Percentiles rank a stretch among this genome's conserved stretches.
Evolutionary conservation across 352 stramenopile genomes (phyloP).

Genomic region (Phytophthora nicotianae): DNA sequence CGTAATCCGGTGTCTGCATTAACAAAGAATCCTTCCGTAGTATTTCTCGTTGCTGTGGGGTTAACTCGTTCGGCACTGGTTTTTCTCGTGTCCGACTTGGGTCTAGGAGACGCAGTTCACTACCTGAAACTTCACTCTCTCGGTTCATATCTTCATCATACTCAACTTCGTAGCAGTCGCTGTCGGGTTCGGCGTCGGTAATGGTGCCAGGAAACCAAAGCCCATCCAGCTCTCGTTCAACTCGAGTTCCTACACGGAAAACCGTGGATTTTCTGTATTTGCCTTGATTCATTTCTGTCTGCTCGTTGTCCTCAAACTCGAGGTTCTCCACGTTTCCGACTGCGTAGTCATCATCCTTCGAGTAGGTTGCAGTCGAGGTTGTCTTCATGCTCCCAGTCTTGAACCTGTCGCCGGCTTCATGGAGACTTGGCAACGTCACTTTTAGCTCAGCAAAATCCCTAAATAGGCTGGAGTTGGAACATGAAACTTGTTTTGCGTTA

Average conservation of each 20-base stretch:
- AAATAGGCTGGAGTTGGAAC: constrained; percentile 25
- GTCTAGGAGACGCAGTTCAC: constrained; percentile 53
- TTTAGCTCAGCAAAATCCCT: constrained; percentile 20
- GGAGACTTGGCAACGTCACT: constrained; percentile 14
- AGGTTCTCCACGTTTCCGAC: constrained; percentile 29
- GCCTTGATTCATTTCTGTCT: constrained; percentile 6
- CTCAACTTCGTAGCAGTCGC: constrained; percentile 70
- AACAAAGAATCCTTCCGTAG: constrained; percentile 63
- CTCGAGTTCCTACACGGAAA: constrained; percentile 51
- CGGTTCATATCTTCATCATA: constrained; percentile 85
- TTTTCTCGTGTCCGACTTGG: constrained; percentile 20
- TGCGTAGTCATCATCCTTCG: constrained; percentile 5
- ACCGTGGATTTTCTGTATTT: constrained; percentile 19
- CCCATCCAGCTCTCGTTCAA: constrained; percentile 76
- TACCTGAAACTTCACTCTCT: constrained; percentile 57
- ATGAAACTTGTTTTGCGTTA: constrained; percentile 11
- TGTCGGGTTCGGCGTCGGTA: constrained; percentile 43
- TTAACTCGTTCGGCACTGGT: constrained; percentile 23
- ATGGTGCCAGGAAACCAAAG: constrained; percentile 81
- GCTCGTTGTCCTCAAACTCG: constrained; percentile 25
- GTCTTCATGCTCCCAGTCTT: constrained; percentile 35
- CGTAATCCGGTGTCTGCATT: constrained; percentile 65
- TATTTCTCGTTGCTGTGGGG: constrained; percentile 43
- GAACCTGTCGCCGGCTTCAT: constrained; percentile 21
- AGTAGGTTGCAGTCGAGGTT: constrained; percentile 10